Conservation (phyloP, 805 yeast species). For the Suhomyces canberraensis region DNA sequence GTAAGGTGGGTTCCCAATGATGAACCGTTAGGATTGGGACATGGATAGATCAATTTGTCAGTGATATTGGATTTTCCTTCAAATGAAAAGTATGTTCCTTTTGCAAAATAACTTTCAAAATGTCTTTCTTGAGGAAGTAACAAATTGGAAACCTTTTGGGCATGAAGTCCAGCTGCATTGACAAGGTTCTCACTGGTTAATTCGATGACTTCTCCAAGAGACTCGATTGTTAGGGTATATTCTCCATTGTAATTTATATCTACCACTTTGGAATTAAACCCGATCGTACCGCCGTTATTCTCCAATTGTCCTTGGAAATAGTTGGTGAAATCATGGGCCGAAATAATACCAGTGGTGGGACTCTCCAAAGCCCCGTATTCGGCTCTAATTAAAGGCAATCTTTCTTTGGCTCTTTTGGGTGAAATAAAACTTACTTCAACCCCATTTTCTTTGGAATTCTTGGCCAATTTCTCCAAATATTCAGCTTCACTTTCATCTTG, state of each 20-base stretch:
- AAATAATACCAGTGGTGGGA: slow-evolving; percentile 81
- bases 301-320: slow-evolving; percentile 56
- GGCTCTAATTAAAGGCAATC: slow-evolving; percentile 70
- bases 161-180: slow-evolving; percentile 78
- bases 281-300: slow-evolving; percentile 59
- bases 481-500: slow-evolving; percentile 64
- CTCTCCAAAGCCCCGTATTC: slow-evolving; percentile 60
- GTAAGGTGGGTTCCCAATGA: slow-evolving; percentile 89
- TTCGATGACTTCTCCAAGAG: slow-evolving; percentile 27
- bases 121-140: slow-evolving; percentile 62
- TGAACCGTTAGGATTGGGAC: slow-evolving; percentile 62
- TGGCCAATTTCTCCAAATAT: slow-evolving; percentile 52
- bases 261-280: slow-evolving; percentile 57
- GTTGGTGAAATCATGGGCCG: slow-evolving; percentile 73
- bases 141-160: slow-evolving; percentile 68
- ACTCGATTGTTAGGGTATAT: slow-evolving; percentile 27
- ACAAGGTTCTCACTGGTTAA: slow-evolving; percentile 57
- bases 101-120: slow-evolving; percentile 63
- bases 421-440: slow-evolving; percentile 59
- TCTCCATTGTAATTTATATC: slow-evolving; percentile 27
- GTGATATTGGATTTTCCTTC: slow-evolving; percentile 27
- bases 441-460: slow-evolving; percentile 47
- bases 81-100: slow-evolving; percentile 76
- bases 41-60: slow-evolving; percentile 60
- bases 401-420: slow-evolving; percentile 36